Percentiles rank a stretch among this genome's conserved stretches.
Conservation (phyloP, 2,329 filamentous ascomycete genomes). For the Claviceps citrina region DNA sequence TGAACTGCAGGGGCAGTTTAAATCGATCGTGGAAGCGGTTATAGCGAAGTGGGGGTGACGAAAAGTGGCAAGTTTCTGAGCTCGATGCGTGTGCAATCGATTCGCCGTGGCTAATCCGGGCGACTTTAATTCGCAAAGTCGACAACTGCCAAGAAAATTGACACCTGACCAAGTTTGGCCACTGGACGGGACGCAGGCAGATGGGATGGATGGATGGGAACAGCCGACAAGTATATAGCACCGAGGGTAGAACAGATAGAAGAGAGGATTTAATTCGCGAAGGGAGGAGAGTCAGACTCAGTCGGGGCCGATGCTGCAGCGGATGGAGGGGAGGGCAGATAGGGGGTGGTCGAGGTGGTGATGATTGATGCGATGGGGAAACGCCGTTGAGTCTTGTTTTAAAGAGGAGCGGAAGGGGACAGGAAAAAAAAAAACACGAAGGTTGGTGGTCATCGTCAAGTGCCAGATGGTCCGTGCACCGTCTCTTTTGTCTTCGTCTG, state of each 20-base stretch:
- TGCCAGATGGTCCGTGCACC: conserved; percentile 8
- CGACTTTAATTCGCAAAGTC: conserved; percentile 1
- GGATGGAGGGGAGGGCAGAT: conserved; percentile 6
- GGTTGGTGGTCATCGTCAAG: conserved; percentile 10
- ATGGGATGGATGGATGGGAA: background rate
- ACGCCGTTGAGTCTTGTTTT: conserved; percentile 4
- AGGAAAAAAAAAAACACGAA: conserved; percentile 9
- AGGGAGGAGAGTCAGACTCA: conserved; percentile 4
- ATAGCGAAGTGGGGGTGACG: background rate
- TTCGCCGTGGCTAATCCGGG: background rate
- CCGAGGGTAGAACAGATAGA: conserved; percentile 4
- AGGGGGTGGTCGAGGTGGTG: conserved; percentile 4
- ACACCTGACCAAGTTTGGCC: conserved; percentile 7
- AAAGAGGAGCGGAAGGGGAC: conserved; percentile 3
- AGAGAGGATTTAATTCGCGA: conserved; percentile 4
- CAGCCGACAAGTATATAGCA: conserved; percentile 1
- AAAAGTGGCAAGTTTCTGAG: background rate
- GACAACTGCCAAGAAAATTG: conserved; percentile 1
- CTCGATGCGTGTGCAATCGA: conserved; percentile 1
- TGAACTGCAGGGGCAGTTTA: conserved; percentile 1
- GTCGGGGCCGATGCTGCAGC: conserved; percentile 1
- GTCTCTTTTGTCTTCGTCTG: background rate
- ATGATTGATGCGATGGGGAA: conserved; percentile 3
- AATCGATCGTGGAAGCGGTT: background rate
- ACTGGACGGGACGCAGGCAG: background rate